Conservation (phyloP, 1,284 basidiomycete species). For the Kwoniella shivajii region DNA sequence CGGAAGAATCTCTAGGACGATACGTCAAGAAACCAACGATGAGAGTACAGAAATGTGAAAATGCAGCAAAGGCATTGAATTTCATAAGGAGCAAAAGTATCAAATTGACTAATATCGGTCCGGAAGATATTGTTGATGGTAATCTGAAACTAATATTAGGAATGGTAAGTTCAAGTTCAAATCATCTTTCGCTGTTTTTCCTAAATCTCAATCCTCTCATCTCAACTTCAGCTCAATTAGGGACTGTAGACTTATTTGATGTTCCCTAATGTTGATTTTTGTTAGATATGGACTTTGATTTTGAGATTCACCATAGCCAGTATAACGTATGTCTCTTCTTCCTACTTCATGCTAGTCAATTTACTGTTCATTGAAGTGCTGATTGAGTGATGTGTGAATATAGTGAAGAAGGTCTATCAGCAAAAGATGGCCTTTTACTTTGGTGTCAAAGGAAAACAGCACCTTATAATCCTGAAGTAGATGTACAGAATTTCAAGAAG, state of each 20-base stretch:
- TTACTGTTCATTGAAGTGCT: too few species aligned
- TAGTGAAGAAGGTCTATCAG: constrained; percentile 95
- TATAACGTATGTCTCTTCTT: constrained; percentile 70
- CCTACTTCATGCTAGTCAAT: background rate
- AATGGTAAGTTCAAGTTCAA: constrained; percentile 66
- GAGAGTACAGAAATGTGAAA: constrained; percentile 95
- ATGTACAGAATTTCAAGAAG: constrained; percentile 88
- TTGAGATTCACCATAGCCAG: constrained; percentile 96
- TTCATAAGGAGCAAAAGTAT: constrained; percentile 94
- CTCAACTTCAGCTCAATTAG: too few species aligned
- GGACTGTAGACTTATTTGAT: too few species aligned
- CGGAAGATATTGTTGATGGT: constrained; percentile 91
- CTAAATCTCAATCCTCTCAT: background rate
- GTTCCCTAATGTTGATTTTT: too few species aligned
- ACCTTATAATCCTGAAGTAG: constrained; percentile 79
- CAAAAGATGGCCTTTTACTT: constrained; percentile 90
- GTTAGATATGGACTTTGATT: constrained; percentile 96
- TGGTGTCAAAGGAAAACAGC: constrained; percentile 98
- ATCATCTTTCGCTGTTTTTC: too few species aligned
- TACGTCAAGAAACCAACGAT: constrained; percentile 89
- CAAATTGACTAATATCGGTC: constrained; percentile 86
- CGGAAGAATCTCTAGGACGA: constrained; percentile 84
- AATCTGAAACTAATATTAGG: constrained; percentile 96
- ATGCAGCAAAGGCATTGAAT: constrained; percentile 92
- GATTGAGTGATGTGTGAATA: too few species aligned